Evolutionary conservation across 1,284 basidiomycete species (phyloP).

Genomic region (Athelia sp.): DNA sequence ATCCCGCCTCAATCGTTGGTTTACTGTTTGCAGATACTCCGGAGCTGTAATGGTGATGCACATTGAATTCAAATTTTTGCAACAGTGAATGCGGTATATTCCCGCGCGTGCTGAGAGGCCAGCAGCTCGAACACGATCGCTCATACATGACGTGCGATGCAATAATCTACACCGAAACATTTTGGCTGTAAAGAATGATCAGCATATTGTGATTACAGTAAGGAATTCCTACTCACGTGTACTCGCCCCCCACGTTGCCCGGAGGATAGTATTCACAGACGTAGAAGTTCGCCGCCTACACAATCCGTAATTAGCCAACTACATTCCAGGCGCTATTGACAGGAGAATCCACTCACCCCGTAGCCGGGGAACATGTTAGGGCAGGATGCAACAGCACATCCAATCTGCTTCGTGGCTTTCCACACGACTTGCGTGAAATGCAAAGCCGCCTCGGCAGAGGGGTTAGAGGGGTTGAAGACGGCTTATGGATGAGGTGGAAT

Average conservation of each 20-base stretch:
- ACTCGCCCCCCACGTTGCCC: constrained; percentile 46
- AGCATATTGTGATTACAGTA: not conserved
- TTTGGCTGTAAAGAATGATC: not conserved
- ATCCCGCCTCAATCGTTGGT: not conserved
- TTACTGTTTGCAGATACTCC: not conserved
- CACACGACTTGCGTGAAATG: constrained; percentile 53
- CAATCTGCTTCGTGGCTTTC: constrained; percentile 41
- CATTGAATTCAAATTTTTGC: not conserved
- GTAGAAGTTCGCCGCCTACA: constrained; percentile 33
- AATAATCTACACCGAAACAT: not conserved
- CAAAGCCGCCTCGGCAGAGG: constrained; percentile 35
- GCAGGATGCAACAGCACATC: constrained; percentile 38
- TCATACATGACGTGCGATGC: too few species aligned
- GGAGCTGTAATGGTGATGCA: not conserved
- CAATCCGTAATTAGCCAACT: constrained; percentile 1
- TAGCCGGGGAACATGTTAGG: constrained; percentile 1
- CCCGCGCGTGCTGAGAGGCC: too few species aligned
- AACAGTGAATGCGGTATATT: too few species aligned
- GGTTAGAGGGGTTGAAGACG: constrained; percentile 17
- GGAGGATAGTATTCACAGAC: constrained; percentile 46
- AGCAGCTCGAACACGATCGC: too few species aligned
- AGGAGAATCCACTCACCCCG: too few species aligned
- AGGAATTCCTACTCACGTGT: constrained; percentile 32
- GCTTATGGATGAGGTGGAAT: not conserved
- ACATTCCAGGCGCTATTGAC: too few species aligned